Evolutionary conservation across 345 rosid species (phyloP), one percentile per base, ranked within the genome.

Genomic region (Eucalyptus tenuipes): DNA sequence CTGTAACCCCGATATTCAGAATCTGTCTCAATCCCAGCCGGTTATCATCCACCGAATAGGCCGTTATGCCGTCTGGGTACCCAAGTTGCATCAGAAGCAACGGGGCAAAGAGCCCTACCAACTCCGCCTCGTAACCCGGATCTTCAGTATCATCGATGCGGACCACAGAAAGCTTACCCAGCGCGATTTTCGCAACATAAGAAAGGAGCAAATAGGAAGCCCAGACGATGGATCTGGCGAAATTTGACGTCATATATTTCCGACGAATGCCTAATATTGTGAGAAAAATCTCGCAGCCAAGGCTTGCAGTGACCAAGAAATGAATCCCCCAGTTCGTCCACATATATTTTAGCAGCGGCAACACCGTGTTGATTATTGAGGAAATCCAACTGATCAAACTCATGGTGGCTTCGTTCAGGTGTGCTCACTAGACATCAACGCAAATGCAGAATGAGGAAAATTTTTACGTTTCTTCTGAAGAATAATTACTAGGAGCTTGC

Each of bases 311-410:
- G 48, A 90, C 91, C 22, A 88, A 48, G 6, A 42, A 59, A n/a
- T 90, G 91, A 18, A 90, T 86, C 47, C 89, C 89, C 89, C 87
- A 90, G 18, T 84, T 89, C 17, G 27, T 86, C 89, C 91, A 90
- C 27, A 90, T 12, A 59, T 59, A 27, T 25, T 25, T 59, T 59
- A 10, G 66, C 14, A 59, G 31, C 66, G 66, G 66, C n/a, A 59
- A 59, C 15, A 25, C 66, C 31, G 14, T 59, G 13, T 11, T 59
- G 66, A 59, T 59, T 2, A 59, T 59, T 59, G 66, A 59, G 66
- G 24, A 53, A 3, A 53, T 53, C 25, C 1, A 53, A 53, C 59
- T 22, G 59, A 53, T 53, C 59, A 59, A 59, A 20, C 14, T 85
- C 64, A 59, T 59, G 66, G 66, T 59, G 31, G 31, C 66, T 59